Evolutionary conservation across 2,329 filamentous ascomycete species (phyloP).

Genomic region (Fusarium bactridioides): DNA sequence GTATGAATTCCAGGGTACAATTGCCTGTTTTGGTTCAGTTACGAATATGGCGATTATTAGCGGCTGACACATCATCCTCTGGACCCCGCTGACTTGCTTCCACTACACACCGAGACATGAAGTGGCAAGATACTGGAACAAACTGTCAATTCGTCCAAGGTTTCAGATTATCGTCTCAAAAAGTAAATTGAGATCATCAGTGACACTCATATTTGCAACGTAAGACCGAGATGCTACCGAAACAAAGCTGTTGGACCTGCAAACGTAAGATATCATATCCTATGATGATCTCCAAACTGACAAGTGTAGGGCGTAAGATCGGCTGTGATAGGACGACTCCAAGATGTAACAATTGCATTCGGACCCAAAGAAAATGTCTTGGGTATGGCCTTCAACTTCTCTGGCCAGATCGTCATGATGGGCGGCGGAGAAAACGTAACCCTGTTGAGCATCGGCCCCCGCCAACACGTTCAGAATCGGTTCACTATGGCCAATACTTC

Average conservation of each 20-base stretch:
- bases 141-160: accelerated
- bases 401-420: not conserved
- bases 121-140: not conserved
- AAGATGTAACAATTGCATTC: not conserved
- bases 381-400: not conserved
- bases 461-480: no score
- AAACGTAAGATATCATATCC: not conserved
- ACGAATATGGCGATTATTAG: not conserved
- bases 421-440: not conserved
- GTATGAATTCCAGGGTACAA: not conserved
- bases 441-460: not conserved
- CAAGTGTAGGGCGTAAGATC: not conserved
- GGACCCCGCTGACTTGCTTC: not conserved
- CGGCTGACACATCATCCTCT: not conserved
- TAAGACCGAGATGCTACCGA: not conserved
- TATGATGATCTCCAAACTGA: not conserved
- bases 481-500: not conserved
- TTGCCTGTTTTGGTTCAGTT: not conserved
- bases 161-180: not conserved
- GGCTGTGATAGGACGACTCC: not conserved
- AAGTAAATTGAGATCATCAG: not conserved
- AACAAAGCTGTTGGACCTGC: not conserved
- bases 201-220: no score
- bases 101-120: not conserved
- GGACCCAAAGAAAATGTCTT: not conserved